Evolutionary conservation across 148 eudicot genomes (phyloP).

Genomic region (Amaranthus hypochondriacus): DNA sequence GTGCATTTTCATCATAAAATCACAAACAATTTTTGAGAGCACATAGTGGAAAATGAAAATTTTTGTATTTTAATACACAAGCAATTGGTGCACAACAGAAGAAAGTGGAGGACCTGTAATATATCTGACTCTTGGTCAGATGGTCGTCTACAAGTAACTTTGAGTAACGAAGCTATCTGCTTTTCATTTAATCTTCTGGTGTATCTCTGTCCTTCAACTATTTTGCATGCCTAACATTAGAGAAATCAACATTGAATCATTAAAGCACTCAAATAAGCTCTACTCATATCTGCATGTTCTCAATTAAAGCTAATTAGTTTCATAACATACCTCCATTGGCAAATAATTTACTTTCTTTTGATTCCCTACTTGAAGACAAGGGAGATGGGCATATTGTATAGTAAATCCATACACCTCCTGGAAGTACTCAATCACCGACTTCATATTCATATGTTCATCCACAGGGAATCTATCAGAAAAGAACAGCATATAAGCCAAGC

Average conservation of each 20-base stretch:
- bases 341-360: slow-evolving; percentile 67
- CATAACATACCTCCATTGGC: slow-evolving; percentile 62
- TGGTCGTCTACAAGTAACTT: slow-evolving; percentile 68
- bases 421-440: slow-evolving; percentile 69
- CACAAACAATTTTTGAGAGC: background rate
- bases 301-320: background rate
- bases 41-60: background rate
- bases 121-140: slow-evolving; percentile 58
- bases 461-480: slow-evolving; percentile 55
- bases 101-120: slow-evolving; percentile 43
- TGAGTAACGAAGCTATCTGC: slow-evolving; percentile 65
- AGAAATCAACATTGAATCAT: background rate
- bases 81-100: background rate
- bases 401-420: slow-evolving; percentile 70
- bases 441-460: slow-evolving; percentile 69
- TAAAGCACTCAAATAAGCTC: background rate
- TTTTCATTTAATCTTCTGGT: slow-evolving; percentile 68
- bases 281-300: background rate
- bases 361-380: slow-evolving; percentile 81
- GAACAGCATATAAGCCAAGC: slow-evolving; percentile 1
- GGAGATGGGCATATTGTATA: slow-evolving; percentile 57
- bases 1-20: background rate
- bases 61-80: background rate
- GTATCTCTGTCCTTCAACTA: slow-evolving; percentile 72
- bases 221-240: slow-evolving; percentile 56